These are phyloP conservation scores for Flaveria robusta DNA, from an alignment of 129 eudicot species.

Conservation along the genomic window DNA sequence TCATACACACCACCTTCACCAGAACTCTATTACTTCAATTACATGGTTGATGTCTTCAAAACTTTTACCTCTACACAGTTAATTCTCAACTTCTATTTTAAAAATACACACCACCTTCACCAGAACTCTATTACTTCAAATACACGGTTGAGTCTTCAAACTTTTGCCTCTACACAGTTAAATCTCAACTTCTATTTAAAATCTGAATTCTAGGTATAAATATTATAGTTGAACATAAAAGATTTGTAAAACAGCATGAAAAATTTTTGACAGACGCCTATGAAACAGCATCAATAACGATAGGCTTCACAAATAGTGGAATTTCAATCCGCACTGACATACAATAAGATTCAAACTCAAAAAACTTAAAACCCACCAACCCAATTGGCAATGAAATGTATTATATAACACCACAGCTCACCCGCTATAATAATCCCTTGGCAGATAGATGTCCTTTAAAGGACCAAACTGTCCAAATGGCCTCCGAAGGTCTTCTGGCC, in stretches of 20 bases:
- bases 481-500: conserved; percentile 85
- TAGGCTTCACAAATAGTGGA: too few relatives aligned
- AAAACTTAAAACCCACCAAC: background rate
- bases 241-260: background rate
- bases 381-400: background rate
- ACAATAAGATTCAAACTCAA: too few relatives aligned
- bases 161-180: conserved; percentile 56
- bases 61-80: conserved; percentile 30
- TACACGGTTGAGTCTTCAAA: too few relatives aligned
- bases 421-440: conserved; percentile 88
- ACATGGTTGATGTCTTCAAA: conserved; percentile 18
- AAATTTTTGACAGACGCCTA: background rate
- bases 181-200: conserved; percentile 50
- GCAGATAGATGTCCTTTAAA: conserved; percentile 73
- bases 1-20: conserved; percentile 72
- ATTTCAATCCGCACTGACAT: too few relatives aligned
- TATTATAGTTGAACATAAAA: too few relatives aligned
- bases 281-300: too few relatives aligned
- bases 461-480: conserved; percentile 83
- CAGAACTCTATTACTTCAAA: too few relatives aligned
- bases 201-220: conserved; percentile 22
- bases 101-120: too few relatives aligned
- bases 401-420: conserved; percentile 40
- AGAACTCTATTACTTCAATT: conserved; percentile 64
- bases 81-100: too few relatives aligned